These are phyloP conservation scores for Daldinia vernicosa DNA, from an alignment of 495 filamentous ascomycete species.

Conservation along the genomic window DNA sequence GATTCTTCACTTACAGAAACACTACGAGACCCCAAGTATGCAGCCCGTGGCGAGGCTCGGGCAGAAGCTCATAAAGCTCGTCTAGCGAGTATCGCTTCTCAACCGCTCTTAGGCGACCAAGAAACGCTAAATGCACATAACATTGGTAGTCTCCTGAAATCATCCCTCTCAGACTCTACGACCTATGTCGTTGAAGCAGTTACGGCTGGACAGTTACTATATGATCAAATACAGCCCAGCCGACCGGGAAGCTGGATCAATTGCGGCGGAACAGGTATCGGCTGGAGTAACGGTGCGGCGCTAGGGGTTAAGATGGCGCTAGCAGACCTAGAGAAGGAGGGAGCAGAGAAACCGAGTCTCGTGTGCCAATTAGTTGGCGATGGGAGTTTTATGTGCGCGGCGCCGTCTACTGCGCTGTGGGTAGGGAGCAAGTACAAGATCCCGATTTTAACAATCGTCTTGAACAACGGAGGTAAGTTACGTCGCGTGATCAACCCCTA, in stretches of 20 bases:
- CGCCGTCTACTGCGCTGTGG: conserved; percentile 48
- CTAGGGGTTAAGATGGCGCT: conserved; percentile 48
- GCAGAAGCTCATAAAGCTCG: conserved; percentile 21
- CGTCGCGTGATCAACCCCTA: neutral
- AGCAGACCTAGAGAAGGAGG: conserved; percentile 13
- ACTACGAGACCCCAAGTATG: conserved; percentile 32
- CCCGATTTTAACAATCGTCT: conserved; percentile 50
- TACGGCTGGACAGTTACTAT: conserved; percentile 40
- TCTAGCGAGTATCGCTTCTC: conserved; percentile 31
- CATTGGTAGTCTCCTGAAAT: conserved; percentile 42
- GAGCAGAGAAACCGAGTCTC: conserved; percentile 20
- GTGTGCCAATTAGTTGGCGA: conserved; percentile 49
- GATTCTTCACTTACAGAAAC: conserved; percentile 1
- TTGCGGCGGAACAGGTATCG: conserved; percentile 51
- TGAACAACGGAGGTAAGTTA: conserved; percentile 51
- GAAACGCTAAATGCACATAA: conserved; percentile 34
- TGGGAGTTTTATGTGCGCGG: conserved; percentile 49
- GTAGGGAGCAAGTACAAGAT: conserved; percentile 47
- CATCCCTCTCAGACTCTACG: conserved; percentile 34
- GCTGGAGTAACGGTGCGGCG: conserved; percentile 51
- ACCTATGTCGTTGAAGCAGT: conserved; percentile 51
- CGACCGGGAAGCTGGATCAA: conserved; percentile 50
- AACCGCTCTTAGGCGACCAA: conserved; percentile 24
- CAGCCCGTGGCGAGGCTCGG: conserved; percentile 20
- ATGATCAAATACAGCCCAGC: conserved; percentile 47